Percentiles rank a stretch among this genome's conserved stretches.
Evolutionary conservation across 106 monocot genomes (phyloP).

Genomic region (Dendrobium catenatum): DNA sequence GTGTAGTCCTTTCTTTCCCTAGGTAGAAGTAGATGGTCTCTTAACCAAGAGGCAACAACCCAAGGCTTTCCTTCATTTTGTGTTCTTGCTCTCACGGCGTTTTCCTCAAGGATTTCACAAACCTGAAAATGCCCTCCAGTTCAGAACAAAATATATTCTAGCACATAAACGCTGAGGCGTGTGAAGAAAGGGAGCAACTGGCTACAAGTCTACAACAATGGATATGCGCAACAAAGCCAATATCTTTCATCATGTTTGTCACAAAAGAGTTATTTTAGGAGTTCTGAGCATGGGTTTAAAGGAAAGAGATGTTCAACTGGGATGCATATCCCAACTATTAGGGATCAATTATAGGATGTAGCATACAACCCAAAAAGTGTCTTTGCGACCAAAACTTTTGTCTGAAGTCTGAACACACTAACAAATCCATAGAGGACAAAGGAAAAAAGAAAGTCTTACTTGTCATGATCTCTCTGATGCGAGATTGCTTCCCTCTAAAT

Average conservation of each 20-base stretch:
- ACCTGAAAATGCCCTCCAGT: slow-evolving; percentile 28
- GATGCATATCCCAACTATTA: neutral
- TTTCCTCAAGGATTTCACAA: slow-evolving; percentile 90
- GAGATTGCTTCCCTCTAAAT: neutral
- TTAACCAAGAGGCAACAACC: slow-evolving; percentile 87
- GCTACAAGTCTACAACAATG: too few species aligned
- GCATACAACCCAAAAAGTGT: neutral
- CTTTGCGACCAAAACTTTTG: neutral
- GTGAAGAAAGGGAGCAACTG: neutral
- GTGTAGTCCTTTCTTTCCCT: slow-evolving; percentile 57
- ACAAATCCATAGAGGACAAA: neutral
- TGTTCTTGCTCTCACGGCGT: slow-evolving; percentile 26
- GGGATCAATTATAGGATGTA: too few species aligned
- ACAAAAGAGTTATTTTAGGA: neutral
- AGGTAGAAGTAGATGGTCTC: slow-evolving; percentile 77
- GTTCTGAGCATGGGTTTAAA: neutral
- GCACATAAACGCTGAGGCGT: neutral
- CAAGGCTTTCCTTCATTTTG: slow-evolving; percentile 40
- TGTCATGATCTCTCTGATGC: neutral
- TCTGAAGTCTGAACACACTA: neutral
- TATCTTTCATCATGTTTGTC: neutral
- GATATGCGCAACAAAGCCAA: neutral
- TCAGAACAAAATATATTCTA: slow-evolving; percentile 1
- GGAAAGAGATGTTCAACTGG: neutral
- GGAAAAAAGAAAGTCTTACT: too few species aligned